These are phyloP conservation scores for Umbelopsis ramanniana DNA, from an alignment of 192 early-diverging fungal genomes.

Conservation along the genomic window DNA sequence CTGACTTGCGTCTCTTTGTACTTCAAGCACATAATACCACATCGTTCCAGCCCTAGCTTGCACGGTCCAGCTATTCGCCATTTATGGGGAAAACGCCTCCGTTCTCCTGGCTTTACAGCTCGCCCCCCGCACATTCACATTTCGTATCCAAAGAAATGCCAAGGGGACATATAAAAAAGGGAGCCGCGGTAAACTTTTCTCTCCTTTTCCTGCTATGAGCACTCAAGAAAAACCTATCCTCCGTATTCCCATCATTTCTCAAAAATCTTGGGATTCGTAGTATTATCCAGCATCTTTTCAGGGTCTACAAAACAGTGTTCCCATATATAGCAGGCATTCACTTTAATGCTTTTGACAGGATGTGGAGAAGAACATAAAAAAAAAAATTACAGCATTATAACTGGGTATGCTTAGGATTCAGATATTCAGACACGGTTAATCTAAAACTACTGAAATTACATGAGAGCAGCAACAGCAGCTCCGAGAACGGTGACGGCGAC, in stretches of 20 bases:
- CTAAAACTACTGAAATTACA: background rate
- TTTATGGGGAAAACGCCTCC: background rate
- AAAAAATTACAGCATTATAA: background rate
- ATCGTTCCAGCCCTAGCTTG: too few species aligned
- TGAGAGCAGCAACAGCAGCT: conserved; percentile 31
- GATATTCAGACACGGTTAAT: background rate
- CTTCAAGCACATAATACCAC: background rate
- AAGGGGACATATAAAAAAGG: background rate
- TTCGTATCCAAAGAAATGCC: background rate
- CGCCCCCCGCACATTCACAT: background rate
- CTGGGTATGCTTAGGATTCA: background rate
- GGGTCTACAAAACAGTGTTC: background rate
- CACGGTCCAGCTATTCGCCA: too few species aligned
- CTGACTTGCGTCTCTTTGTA: background rate
- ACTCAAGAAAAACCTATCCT: background rate
- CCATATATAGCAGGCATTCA: background rate
- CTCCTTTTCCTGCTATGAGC: background rate
- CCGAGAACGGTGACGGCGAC: conserved; percentile 23
- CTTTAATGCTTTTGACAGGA: background rate
- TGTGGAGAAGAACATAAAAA: background rate
- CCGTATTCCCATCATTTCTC: background rate
- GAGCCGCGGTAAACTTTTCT: background rate
- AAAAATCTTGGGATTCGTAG: too few species aligned
- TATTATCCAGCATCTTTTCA: background rate
- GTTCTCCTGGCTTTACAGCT: background rate